Evolutionary conservation across 495 filamentous ascomycete genomes (phyloP).

Genomic region (Penicillium simplicissimum): DNA sequence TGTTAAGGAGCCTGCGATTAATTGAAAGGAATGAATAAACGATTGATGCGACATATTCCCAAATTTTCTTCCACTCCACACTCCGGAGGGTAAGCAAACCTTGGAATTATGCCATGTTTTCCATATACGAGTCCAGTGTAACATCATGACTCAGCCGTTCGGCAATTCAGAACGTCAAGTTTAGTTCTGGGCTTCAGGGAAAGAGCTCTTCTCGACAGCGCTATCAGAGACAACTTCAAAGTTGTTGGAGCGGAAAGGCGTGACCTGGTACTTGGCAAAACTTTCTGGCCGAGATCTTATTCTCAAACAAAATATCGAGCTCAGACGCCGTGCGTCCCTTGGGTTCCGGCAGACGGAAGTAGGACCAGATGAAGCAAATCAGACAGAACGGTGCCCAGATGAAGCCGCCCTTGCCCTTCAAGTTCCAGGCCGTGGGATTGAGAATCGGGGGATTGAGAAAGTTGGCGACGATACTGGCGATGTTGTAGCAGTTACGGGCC

Average conservation of each 20-base stretch:
- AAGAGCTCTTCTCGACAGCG: neutral
- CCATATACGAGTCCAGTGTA: too few species aligned
- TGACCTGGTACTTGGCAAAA: constrained; percentile 60
- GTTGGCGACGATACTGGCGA: constrained; percentile 63
- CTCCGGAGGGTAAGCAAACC: too few species aligned
- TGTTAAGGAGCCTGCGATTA: too few species aligned
- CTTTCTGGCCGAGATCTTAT: constrained; percentile 59
- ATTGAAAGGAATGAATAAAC: too few species aligned
- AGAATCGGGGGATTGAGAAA: constrained; percentile 73
- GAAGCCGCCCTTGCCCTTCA: constrained; percentile 69
- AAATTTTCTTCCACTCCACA: too few species aligned
- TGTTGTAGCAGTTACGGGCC: constrained; percentile 67
- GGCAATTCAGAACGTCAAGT: too few species aligned
- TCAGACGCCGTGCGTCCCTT: constrained; percentile 65
- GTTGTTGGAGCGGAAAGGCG: constrained; percentile 50
- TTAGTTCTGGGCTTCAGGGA: too few species aligned
- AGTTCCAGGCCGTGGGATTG: constrained; percentile 68
- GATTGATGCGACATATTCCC: too few species aligned
- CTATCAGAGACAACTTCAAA: constrained; percentile 14
- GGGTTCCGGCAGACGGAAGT: constrained; percentile 69
- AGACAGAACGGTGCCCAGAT: constrained; percentile 72
- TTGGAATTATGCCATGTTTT: too few species aligned
- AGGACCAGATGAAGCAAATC: constrained; percentile 64
- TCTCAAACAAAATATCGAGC: constrained; percentile 67
- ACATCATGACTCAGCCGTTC: too few species aligned